Evolutionary conservation across 768 basidiomycete species (phyloP).

Genomic region (Lentinula sp.): DNA sequence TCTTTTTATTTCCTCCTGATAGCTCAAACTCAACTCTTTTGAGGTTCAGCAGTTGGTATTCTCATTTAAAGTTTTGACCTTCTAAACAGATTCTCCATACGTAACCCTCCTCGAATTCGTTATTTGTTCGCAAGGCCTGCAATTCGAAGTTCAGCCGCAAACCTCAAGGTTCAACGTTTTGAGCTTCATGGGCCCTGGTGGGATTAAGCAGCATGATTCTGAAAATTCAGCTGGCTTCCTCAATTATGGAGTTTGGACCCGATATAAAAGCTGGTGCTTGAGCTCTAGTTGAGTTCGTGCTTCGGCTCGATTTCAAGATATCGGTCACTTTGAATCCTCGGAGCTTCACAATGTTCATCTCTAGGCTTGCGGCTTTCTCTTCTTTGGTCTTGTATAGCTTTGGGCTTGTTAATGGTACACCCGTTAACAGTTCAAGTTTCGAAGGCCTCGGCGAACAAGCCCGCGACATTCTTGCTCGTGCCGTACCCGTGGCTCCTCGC

Average conservation of each 20-base stretch:
- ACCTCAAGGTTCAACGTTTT: background rate
- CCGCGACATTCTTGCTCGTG: constrained; percentile 25
- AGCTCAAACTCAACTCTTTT: background rate
- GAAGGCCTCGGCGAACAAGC: constrained; percentile 23
- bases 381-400: constrained; percentile 13
- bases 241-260: background rate
- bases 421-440: constrained; percentile 14
- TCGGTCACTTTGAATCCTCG: constrained; percentile 6
- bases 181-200: background rate
- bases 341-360: constrained; percentile 10
- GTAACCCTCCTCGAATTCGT: background rate
- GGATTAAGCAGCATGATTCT: background rate
- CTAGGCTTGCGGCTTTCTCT: constrained; percentile 11
- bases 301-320: background rate
- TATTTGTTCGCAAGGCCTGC: background rate
- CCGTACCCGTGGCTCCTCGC: constrained; percentile 19
- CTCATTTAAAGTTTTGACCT: background rate
- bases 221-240: background rate
- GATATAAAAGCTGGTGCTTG: background rate
- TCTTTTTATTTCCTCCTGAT: background rate
- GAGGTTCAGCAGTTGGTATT: background rate
- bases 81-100: background rate
- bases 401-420: constrained; percentile 10
- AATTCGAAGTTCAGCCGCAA: background rate
- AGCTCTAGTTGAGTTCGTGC: background rate